These are phyloP conservation scores for Coemansia sp. DNA, from an alignment of 192 early-diverging fungal genomes.

Conservation along the genomic window DNA sequence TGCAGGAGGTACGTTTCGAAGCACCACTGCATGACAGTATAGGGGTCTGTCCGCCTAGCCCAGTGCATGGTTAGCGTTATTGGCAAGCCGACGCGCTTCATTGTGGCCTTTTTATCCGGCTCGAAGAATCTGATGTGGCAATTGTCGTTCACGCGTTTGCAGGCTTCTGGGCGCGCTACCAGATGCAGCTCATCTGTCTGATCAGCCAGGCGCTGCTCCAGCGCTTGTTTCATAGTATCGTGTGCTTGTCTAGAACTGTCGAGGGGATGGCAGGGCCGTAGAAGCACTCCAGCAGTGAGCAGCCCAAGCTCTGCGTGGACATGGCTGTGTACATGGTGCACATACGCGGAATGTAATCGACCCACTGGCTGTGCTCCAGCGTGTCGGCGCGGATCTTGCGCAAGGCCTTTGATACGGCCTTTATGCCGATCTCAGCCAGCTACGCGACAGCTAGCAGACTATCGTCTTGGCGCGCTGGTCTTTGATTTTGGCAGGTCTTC, in stretches of 20 bases:
- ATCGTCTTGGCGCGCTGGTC: neutral
- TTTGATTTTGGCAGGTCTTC: neutral
- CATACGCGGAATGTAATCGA: neutral
- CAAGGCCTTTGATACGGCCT: neutral
- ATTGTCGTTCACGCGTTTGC: neutral
- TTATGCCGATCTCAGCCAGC: conserved; percentile 2
- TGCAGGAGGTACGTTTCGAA: too few relatives aligned
- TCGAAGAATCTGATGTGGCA: neutral
- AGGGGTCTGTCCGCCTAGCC: too few relatives aligned
- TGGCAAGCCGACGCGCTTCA: neutral
- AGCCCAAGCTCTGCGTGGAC: neutral
- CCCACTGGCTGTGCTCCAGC: neutral
- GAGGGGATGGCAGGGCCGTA: neutral
- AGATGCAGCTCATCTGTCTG: neutral
- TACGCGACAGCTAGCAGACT: neutral
- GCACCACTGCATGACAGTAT: too few relatives aligned
- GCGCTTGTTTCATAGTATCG: neutral
- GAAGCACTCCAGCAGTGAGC: neutral
- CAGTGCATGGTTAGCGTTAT: neutral
- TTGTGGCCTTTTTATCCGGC: neutral
- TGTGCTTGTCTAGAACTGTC: neutral
- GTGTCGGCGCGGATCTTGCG: neutral
- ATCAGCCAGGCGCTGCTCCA: neutral
- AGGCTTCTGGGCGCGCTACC: neutral
- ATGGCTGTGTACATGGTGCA: neutral